A percentile compares a stretch with the other conserved stretches of the same genome.
Conservation (phyloP, 2,329 filamentous ascomycete genomes). For the Talaromyces sp. region DNA sequence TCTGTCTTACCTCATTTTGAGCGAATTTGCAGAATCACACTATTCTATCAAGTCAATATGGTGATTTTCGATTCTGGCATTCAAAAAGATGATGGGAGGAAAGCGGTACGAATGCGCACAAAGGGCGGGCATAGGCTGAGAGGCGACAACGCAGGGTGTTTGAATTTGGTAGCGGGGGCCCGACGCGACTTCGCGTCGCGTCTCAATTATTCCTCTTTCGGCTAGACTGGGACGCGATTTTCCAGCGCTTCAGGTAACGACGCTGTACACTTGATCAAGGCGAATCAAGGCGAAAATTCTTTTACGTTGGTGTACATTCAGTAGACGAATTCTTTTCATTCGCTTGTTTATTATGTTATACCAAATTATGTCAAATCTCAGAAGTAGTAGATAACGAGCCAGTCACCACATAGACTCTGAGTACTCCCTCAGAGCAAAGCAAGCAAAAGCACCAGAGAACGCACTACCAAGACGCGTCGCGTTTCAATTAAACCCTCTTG, state of each 20-base stretch:
- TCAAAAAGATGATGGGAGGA: background rate
- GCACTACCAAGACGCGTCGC: background rate
- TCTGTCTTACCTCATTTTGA: slow-evolving; percentile 11
- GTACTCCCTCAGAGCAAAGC: background rate
- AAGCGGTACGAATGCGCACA: background rate
- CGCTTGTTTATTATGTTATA: background rate
- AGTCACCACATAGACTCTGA: background rate
- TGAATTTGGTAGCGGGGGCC: background rate
- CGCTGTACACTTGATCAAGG: background rate
- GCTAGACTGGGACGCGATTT: background rate
- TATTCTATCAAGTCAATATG: background rate
- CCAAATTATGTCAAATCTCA: background rate
- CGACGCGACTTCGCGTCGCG: background rate
- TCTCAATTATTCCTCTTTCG: background rate
- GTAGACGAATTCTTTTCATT: no score
- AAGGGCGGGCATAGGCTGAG: background rate
- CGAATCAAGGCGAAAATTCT: background rate
- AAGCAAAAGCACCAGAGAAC: background rate
- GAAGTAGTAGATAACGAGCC: background rate
- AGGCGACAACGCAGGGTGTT: background rate
- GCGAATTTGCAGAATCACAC: background rate
- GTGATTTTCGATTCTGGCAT: background rate
- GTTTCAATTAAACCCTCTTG: background rate
- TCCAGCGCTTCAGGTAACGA: background rate
- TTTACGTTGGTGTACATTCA: background rate